Conservation (phyloP, 179 eudicot species). For the Drosera spatulata region DNA sequence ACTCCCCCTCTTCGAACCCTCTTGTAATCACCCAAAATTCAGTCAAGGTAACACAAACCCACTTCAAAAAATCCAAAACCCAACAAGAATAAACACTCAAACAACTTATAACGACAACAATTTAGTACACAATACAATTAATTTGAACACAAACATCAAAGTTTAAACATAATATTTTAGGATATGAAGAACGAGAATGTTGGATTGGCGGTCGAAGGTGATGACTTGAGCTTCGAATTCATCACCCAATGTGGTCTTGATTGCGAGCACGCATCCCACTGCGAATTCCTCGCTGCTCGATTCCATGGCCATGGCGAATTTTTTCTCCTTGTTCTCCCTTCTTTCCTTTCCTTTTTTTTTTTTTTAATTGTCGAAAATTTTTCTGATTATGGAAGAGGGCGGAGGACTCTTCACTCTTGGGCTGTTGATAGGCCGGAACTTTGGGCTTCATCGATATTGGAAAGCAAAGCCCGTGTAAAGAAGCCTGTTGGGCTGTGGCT, state of each 20-base stretch:
- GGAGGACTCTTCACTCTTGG: no score
- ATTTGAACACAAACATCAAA: not conserved
- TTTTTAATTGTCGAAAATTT: not conserved
- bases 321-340: not conserved
- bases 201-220: constrained; percentile 66
- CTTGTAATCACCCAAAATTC: constrained; percentile 41
- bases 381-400: no score
- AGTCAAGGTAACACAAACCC: constrained; percentile 30
- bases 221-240: constrained; percentile 81
- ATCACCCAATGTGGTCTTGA: constrained; percentile 82
- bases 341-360: not conserved
- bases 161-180: constrained; percentile 26
- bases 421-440: no score
- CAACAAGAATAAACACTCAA: not conserved
- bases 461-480: no score
- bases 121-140: not conserved
- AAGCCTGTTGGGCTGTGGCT: no score
- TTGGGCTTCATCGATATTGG: no score
- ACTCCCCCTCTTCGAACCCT: constrained; percentile 63
- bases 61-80: constrained; percentile 1
- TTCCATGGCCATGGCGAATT: constrained; percentile 21
- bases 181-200: constrained; percentile 96
- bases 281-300: constrained; percentile 48
- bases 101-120: not conserved
- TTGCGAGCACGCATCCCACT: constrained; percentile 61